Percentiles rank a stretch among this genome's conserved stretches.
phyloP scores from a whole-genome alignment of 148 eudicot species.

The Oxyria digyna region DNA sequence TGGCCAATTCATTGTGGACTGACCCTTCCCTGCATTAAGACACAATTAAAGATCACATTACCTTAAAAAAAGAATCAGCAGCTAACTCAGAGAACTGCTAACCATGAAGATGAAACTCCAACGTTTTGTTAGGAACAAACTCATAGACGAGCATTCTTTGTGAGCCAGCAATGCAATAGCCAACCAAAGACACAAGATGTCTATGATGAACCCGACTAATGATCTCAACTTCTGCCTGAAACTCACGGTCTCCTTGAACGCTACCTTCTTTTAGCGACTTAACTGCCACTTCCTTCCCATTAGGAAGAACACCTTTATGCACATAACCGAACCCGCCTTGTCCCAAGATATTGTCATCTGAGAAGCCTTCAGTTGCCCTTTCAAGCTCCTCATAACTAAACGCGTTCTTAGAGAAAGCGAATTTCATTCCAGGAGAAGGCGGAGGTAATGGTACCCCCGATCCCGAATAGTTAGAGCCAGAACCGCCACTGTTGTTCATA shows the following conservation, averaged over 20 bases:
- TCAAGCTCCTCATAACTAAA: slow-evolving; percentile 80
- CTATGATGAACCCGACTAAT: slow-evolving; percentile 97
- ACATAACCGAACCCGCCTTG: slow-evolving; percentile 99
- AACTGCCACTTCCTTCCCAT: slow-evolving; percentile 90
- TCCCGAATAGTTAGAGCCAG: slow-evolving; percentile 54
- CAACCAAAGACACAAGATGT: slow-evolving; percentile 96
- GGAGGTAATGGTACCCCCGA: slow-evolving; percentile 22
- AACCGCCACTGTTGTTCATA: slow-evolving; percentile 68
- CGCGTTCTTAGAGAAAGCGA: slow-evolving; percentile 63
- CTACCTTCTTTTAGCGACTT: slow-evolving; percentile 89
- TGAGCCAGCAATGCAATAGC: slow-evolving; percentile 78
- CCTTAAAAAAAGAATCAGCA: too few species aligned
- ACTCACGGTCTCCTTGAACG: slow-evolving; percentile 93
- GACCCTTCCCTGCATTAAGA: slow-evolving; percentile 6
- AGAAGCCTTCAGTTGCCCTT: slow-evolving; percentile 82
- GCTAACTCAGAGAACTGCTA: background rate
- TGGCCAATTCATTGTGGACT: slow-evolving; percentile 10
- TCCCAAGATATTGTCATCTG: slow-evolving; percentile 74
- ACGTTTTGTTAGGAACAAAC: slow-evolving; percentile 74
- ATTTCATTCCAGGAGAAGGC: slow-evolving; percentile 63
- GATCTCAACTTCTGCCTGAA: slow-evolving; percentile 94
- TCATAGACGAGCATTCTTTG: slow-evolving; percentile 86
- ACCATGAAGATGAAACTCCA: slow-evolving; percentile 80
- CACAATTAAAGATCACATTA: too few species aligned
- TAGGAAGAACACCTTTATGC: slow-evolving; percentile 79